phyloP scores from a whole-genome alignment of 768 basidiomycete species.

The Kockovaella imperatae region DNA sequence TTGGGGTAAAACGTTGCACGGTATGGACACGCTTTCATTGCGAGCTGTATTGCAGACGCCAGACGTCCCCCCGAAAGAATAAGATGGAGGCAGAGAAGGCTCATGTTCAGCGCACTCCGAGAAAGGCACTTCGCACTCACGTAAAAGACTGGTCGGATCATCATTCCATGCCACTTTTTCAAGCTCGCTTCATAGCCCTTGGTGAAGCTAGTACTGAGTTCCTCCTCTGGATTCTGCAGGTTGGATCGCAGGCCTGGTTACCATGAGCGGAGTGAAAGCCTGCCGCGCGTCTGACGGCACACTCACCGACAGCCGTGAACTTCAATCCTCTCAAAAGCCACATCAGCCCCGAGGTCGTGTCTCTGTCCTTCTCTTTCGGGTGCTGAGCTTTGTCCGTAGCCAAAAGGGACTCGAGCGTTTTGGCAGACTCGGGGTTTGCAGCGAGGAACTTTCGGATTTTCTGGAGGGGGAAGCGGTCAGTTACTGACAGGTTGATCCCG shows the following conservation, averaged over 20 bases:
- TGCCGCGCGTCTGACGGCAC: neutral
- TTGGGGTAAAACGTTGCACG: conserved; percentile 56
- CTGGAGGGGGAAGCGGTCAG: conserved; percentile 46
- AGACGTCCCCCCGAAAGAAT: neutral
- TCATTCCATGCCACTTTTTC: conserved; percentile 64
- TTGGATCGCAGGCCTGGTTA: conserved; percentile 66
- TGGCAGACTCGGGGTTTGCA: conserved; percentile 56
- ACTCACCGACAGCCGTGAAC: conserved; percentile 59
- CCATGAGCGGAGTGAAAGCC: conserved; percentile 47
- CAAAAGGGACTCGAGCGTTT: conserved; percentile 76
- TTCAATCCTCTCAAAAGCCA: conserved; percentile 82
- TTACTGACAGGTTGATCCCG: neutral
- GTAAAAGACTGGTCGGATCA: conserved; percentile 54
- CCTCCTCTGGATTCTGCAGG: conserved; percentile 58
- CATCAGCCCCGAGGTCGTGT: conserved; percentile 82
- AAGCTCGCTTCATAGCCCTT: conserved; percentile 74
- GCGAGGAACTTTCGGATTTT: conserved; percentile 82
- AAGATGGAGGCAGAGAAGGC: neutral
- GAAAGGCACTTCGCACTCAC: conserved; percentile 47
- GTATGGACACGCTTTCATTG: conserved; percentile 64
- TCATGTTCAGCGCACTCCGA: neutral
- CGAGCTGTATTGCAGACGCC: conserved; percentile 49
- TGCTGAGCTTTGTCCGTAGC: conserved; percentile 76
- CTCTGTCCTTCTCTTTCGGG: conserved; percentile 52
- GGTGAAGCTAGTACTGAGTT: conserved; percentile 67